phyloP scores from a whole-genome alignment of 306 rosid genomes.

The Cucurbita moschata region DNA sequence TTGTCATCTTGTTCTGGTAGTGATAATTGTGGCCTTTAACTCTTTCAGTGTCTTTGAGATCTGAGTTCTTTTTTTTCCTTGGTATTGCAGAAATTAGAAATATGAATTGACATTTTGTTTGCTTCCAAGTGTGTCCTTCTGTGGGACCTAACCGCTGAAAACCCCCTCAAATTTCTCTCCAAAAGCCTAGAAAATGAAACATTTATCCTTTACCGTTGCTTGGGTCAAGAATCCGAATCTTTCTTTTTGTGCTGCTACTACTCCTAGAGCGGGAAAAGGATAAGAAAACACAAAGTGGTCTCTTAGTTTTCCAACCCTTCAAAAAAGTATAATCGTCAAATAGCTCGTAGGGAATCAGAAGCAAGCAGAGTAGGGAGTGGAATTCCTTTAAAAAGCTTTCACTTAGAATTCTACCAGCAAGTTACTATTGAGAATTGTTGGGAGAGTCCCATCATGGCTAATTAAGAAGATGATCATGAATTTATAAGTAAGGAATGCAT shows the following conservation, averaged over 20 bases:
- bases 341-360: too few species aligned
- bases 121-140: background rate
- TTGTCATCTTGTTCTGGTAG: constrained; percentile 19
- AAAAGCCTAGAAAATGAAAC: background rate
- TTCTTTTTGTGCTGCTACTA: background rate
- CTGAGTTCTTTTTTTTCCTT: constrained; percentile 16
- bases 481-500: too few species aligned
- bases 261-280: background rate
- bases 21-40: constrained; percentile 3
- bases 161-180: background rate
- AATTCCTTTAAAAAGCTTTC: too few species aligned
- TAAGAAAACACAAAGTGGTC: too few species aligned
- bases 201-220: background rate
- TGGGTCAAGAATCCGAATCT: background rate
- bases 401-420: background rate
- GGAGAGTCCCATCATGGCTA: too few species aligned
- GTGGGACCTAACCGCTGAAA: background rate
- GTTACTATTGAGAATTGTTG: background rate
- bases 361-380: too few species aligned
- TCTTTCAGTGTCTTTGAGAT: constrained; percentile 28
- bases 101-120: background rate
- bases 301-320: background rate
- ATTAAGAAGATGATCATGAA: too few species aligned
- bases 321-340: too few species aligned
- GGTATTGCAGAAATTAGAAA: constrained; percentile 6